Evolutionary conservation across 805 yeast species (phyloP).

Genomic region (Torulaspora quercuum): DNA sequence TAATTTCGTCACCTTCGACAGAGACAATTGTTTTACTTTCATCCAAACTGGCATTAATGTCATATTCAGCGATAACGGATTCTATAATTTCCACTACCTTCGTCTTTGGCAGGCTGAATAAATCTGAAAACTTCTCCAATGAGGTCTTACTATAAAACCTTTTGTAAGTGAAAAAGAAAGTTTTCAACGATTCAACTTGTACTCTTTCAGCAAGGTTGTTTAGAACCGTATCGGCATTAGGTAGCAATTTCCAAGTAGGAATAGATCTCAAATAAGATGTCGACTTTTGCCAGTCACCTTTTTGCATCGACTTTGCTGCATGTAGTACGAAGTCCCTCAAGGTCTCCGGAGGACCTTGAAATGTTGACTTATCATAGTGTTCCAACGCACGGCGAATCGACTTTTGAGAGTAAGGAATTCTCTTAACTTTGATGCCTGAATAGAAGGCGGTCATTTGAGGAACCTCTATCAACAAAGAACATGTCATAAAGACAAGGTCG

Average conservation of each 20-base stretch:
- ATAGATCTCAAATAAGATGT: slow-evolving; percentile 55
- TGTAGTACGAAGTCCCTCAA: slow-evolving; percentile 89
- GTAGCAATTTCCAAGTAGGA: slow-evolving; percentile 79
- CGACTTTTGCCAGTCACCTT: slow-evolving; percentile 85
- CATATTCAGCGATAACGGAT: slow-evolving; percentile 74
- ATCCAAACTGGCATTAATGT: slow-evolving; percentile 67
- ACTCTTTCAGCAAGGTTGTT: slow-evolving; percentile 72
- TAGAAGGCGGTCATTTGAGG: slow-evolving; percentile 80
- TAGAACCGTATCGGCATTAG: slow-evolving; percentile 63
- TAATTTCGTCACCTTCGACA: slow-evolving; percentile 74
- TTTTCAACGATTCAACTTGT: slow-evolving; percentile 86
- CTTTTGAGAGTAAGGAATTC: slow-evolving; percentile 57
- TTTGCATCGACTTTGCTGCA: slow-evolving; percentile 83
- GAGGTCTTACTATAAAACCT: slow-evolving; percentile 72
- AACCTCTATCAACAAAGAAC: slow-evolving; percentile 83
- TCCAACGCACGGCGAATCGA: slow-evolving; percentile 90
- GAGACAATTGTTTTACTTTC: slow-evolving; percentile 59
- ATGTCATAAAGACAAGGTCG: slow-evolving; percentile 89
- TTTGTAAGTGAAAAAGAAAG: slow-evolving; percentile 86
- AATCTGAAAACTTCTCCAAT: slow-evolving; percentile 55
- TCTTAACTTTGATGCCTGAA: slow-evolving; percentile 57
- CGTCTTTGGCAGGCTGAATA: slow-evolving; percentile 59
- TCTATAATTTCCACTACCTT: slow-evolving; percentile 62
- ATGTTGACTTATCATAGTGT: slow-evolving; percentile 88
- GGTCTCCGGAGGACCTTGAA: slow-evolving; percentile 97